Percentiles rank a stretch among this genome's conserved stretches.
Conservation (phyloP, 352 stramenopile species). For the Pythium rhizo-oryzae region DNA sequence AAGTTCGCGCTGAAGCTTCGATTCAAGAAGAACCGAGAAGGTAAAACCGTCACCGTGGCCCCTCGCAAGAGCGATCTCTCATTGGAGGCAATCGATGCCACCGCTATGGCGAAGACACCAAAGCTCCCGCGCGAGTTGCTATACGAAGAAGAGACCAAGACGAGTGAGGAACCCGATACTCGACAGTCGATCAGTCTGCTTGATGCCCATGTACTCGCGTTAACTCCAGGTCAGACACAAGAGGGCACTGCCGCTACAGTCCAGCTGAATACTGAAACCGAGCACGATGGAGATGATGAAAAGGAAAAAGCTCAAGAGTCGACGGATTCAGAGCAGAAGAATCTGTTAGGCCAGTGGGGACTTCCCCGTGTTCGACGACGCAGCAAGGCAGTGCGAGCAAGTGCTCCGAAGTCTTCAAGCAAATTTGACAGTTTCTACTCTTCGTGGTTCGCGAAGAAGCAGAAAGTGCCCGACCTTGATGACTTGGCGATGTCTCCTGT, state of each 20-base stretch:
- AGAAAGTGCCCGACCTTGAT: conserved; percentile 12
- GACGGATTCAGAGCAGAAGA: conserved; percentile 45
- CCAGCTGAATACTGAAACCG: conserved; percentile 30
- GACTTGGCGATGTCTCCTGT: not conserved
- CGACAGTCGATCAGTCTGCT: conserved; percentile 9
- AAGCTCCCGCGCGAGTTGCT: conserved; percentile 26
- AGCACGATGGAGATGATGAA: conserved; percentile 28
- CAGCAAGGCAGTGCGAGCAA: conserved; percentile 45
- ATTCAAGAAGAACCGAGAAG: conserved; percentile 27
- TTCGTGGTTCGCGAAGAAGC: conserved; percentile 72
- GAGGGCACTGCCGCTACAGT: not conserved
- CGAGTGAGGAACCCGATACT: not conserved
- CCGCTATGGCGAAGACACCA: conserved; percentile 1
- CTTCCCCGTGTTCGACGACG: conserved; percentile 47
- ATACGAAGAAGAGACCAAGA: conserved; percentile 36
- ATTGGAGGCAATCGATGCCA: conserved; percentile 3
- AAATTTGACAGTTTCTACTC: conserved; percentile 79
- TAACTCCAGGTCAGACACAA: conserved; percentile 16
- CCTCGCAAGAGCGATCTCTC: not conserved
- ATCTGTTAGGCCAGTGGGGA: conserved; percentile 77
- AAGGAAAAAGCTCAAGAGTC: conserved; percentile 23
- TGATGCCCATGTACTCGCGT: conserved; percentile 15
- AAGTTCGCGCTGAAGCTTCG: conserved; percentile 28
- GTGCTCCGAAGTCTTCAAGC: conserved; percentile 41
- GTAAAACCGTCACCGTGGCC: not conserved